Conservation (phyloP, 2,329 filamentous ascomycete genomes). For the Lachnellula occidentalis region DNA sequence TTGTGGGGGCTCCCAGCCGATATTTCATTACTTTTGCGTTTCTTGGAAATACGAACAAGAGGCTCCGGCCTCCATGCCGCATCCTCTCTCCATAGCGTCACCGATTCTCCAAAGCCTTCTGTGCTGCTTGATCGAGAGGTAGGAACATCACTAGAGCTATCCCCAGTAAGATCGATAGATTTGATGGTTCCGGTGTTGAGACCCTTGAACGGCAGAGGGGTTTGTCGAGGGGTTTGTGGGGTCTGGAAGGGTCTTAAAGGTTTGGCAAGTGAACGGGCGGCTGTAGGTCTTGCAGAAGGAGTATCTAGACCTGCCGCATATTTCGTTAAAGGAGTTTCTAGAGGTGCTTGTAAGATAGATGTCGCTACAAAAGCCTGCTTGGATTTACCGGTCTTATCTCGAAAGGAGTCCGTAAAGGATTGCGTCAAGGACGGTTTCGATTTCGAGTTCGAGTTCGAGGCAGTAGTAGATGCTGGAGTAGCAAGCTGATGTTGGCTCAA, state of each 20-base stretch:
- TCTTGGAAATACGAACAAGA: slow-evolving; percentile 22
- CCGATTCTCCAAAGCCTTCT: slow-evolving; percentile 20
- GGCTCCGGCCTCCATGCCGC: slow-evolving; percentile 27
- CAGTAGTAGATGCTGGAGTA: slow-evolving; percentile 28
- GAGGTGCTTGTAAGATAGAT: slow-evolving; percentile 2
- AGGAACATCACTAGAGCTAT: slow-evolving; percentile 15
- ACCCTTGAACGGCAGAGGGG: slow-evolving; percentile 15
- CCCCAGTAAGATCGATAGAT: slow-evolving; percentile 30
- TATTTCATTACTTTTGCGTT: slow-evolving; percentile 31
- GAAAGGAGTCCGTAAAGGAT: slow-evolving; percentile 19
- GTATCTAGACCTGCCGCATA: slow-evolving; percentile 17
- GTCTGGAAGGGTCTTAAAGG: slow-evolving; percentile 21
- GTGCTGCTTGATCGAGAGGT: slow-evolving; percentile 22
- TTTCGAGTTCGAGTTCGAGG: slow-evolving; percentile 11
- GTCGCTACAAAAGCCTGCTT: neutral
- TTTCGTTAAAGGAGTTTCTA: slow-evolving; percentile 24
- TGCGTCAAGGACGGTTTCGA: slow-evolving; percentile 16
- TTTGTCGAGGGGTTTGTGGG: slow-evolving; percentile 31
- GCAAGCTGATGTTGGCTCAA: slow-evolving; percentile 28
- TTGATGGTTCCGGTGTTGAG: slow-evolving; percentile 21
- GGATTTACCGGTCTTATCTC: slow-evolving; percentile 16
- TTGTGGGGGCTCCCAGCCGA: slow-evolving; percentile 12
- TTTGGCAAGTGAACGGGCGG: slow-evolving; percentile 11
- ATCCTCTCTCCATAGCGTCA: slow-evolving; percentile 24
- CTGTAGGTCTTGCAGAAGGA: slow-evolving; percentile 16